phyloP scores from a whole-genome alignment of 805 yeast genomes.

The Phaffomyces opuntiae region DNA sequence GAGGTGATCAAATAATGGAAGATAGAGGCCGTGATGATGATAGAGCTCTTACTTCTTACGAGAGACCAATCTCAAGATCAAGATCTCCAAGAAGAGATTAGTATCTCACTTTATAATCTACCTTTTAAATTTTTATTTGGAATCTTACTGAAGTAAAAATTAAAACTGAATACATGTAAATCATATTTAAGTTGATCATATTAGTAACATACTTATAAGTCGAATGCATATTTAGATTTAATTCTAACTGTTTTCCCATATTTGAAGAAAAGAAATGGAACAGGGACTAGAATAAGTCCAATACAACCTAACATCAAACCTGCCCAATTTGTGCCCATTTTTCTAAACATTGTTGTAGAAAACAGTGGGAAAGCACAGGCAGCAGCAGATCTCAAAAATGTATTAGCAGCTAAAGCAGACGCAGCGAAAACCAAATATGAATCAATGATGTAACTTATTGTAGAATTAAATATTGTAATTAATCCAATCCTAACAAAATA shows the following conservation, averaged over 20 bases:
- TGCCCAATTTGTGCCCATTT: constrained; percentile 73
- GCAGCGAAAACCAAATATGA: constrained; percentile 68
- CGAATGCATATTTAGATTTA: constrained; percentile 39
- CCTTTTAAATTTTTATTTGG: too few species aligned
- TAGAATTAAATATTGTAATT: constrained; percentile 59
- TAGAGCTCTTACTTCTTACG: constrained; percentile 3
- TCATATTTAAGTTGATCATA: too few species aligned
- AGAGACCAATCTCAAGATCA: constrained; percentile 22
- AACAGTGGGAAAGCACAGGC: constrained; percentile 72
- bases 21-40: constrained; percentile 9
- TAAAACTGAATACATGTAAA: too few species aligned
- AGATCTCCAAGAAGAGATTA: constrained; percentile 26
- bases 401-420: constrained; percentile 70
- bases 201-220: neutral
- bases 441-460: constrained; percentile 68
- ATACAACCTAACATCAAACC: constrained; percentile 64
- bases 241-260: constrained; percentile 52
- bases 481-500: constrained; percentile 60
- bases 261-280: constrained; percentile 57
- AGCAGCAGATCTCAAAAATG: constrained; percentile 58
- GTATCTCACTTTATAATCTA: neutral
- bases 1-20: neutral
- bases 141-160: too few species aligned
- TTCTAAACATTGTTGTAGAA: constrained; percentile 60
- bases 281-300: constrained; percentile 49